A percentile compares a stretch with the other conserved stretches of the same genome.
Evolutionary conservation across 768 basidiomycete genomes (phyloP).

Genomic region (Imleria badia): DNA sequence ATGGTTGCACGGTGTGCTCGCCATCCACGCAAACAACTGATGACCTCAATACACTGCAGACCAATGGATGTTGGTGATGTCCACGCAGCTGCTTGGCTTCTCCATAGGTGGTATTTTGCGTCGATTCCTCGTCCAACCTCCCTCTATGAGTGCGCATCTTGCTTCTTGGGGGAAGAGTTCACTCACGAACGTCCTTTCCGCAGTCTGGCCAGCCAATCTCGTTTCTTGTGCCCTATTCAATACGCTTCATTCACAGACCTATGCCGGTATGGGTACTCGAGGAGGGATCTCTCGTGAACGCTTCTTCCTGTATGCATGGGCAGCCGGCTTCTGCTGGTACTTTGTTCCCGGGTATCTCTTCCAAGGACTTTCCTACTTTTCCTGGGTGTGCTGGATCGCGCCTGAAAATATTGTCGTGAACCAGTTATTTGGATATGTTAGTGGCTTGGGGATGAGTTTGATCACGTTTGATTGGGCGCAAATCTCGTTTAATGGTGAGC

Average conservation of each 20-base stretch:
- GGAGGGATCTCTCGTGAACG: constrained; percentile 52
- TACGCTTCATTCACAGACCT: constrained; percentile 61
- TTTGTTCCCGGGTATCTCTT: constrained; percentile 76
- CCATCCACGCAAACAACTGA: neutral
- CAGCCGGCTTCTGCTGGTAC: constrained; percentile 42
- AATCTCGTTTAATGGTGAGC: constrained; percentile 39
- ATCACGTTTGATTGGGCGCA: constrained; percentile 84
- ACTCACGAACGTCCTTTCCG: constrained; percentile 33
- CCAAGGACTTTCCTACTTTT: constrained; percentile 60
- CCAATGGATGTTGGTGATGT: constrained; percentile 64
- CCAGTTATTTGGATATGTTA: constrained; percentile 66
- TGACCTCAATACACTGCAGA: constrained; percentile 29
- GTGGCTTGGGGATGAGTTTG: constrained; percentile 64
- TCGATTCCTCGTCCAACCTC: constrained; percentile 63
- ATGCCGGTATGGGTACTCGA: constrained; percentile 41
- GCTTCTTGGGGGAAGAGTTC: neutral
- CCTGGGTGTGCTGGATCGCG: constrained; percentile 64
- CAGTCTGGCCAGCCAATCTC: constrained; percentile 73
- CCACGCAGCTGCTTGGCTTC: constrained; percentile 69
- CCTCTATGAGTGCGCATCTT: constrained; percentile 54
- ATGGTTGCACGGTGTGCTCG: neutral
- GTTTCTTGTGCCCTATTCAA: constrained; percentile 73
- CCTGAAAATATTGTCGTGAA: constrained; percentile 71
- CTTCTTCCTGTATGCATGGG: constrained; percentile 48
- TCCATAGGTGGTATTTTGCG: constrained; percentile 58